Percentiles rank a stretch among this genome's conserved stretches.
phyloP scores from a whole-genome alignment of 140 eudicot species.

The Oenanthe javanica region DNA sequence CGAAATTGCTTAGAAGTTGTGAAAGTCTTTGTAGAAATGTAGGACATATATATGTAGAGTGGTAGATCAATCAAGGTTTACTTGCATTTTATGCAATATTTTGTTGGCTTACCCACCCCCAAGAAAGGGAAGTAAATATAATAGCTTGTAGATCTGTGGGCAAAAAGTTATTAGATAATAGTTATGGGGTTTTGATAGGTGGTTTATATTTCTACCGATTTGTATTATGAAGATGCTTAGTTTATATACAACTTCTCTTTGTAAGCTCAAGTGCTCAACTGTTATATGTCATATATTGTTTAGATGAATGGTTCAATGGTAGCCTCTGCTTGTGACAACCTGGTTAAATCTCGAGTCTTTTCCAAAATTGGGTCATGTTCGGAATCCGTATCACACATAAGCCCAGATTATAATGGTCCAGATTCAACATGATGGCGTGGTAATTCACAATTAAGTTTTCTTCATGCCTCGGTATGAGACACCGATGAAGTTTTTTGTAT shows the following conservation, averaged over 20 bases:
- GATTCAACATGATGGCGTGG: too few species aligned
- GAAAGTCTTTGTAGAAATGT: slow-evolving; percentile 1
- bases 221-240: neutral
- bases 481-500: neutral
- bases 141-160: slow-evolving; percentile 1
- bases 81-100: neutral
- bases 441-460: too few species aligned
- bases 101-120: slow-evolving; percentile 3
- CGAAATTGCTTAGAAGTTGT: slow-evolving; percentile 17
- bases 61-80: neutral
- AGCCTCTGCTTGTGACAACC: neutral
- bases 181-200: neutral
- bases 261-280: slow-evolving; percentile 3
- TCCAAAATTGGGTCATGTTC: too few species aligned
- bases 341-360: too few species aligned
- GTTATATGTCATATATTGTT: neutral
- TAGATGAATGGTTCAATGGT: neutral
- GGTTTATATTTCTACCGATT: neutral
- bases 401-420: too few species aligned
- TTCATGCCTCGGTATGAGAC: neutral
- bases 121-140: neutral
- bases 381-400: too few species aligned
- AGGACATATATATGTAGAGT: neutral
- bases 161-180: neutral
- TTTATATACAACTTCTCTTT: neutral